phyloP scores from a whole-genome alignment of 164 flowering plant genomes.

The Santalum album region DNA sequence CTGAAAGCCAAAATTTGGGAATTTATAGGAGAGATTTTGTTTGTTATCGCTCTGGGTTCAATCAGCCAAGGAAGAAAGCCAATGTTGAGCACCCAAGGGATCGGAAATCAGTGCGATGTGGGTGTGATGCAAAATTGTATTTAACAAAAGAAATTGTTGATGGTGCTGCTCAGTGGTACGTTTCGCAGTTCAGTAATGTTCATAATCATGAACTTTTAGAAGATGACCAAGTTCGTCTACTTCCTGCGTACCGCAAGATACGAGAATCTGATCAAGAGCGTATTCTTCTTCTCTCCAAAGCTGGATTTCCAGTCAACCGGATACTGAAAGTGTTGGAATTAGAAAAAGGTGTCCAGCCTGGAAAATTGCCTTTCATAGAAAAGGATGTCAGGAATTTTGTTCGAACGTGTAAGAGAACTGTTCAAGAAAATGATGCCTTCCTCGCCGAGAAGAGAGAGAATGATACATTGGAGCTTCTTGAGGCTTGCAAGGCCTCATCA shows the following conservation, averaged over 20 bases:
- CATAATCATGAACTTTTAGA: slow-evolving; percentile 37
- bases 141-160: slow-evolving; percentile 25
- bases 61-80: slow-evolving; percentile 30
- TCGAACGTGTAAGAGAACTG: slow-evolving; percentile 25
- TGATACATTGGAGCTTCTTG: slow-evolving; percentile 27
- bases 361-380: slow-evolving; percentile 32
- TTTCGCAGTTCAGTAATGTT: slow-evolving; percentile 32
- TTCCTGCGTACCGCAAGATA: slow-evolving; percentile 35
- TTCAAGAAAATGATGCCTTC: slow-evolving; percentile 34
- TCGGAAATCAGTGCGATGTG: slow-evolving; percentile 33
- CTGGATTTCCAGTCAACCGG: slow-evolving; percentile 32
- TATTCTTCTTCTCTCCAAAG: slow-evolving; percentile 30
- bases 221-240: slow-evolving; percentile 32
- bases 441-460: slow-evolving; percentile 26
- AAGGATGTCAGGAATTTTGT: slow-evolving; percentile 36
- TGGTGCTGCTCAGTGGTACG: slow-evolving; percentile 30
- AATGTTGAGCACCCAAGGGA: slow-evolving; percentile 35
- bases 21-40: slow-evolving; percentile 31
- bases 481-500: slow-evolving; percentile 25
- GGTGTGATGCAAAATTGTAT: slow-evolving; percentile 34
- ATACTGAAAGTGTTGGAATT: slow-evolving; percentile 29
- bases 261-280: slow-evolving; percentile 31
- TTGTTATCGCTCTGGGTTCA: slow-evolving; percentile 33
- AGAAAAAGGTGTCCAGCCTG: slow-evolving; percentile 34
- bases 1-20: slow-evolving; percentile 30